Evolutionary conservation across 1,284 basidiomycete species (phyloP).

Genomic region (Cryptococcus hybrid): DNA sequence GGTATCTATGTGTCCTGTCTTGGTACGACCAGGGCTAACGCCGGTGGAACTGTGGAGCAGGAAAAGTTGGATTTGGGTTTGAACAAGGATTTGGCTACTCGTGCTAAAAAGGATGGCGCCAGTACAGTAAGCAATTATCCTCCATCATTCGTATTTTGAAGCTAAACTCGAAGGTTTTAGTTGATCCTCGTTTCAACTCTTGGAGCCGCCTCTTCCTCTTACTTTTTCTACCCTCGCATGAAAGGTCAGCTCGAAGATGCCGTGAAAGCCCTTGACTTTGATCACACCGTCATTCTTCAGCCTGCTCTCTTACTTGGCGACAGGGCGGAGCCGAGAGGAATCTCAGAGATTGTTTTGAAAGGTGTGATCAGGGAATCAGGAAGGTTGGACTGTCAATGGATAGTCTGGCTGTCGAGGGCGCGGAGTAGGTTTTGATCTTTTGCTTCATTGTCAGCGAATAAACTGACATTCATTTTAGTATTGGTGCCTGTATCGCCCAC

Average conservation of each 20-base stretch:
- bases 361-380: slow-evolving; percentile 15
- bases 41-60: slow-evolving; percentile 34
- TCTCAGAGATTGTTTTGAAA: slow-evolving; percentile 16
- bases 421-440: slow-evolving; percentile 21
- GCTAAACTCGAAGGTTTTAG: slow-evolving; percentile 9
- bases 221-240: slow-evolving; percentile 35
- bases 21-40: slow-evolving; percentile 41
- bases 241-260: slow-evolving; percentile 46
- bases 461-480: slow-evolving; percentile 11
- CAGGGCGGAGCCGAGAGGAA: slow-evolving; percentile 18
- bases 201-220: slow-evolving; percentile 22
- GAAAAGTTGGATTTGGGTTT: slow-evolving; percentile 40
- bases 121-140: slow-evolving; percentile 28
- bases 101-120: slow-evolving; percentile 41
- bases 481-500: slow-evolving; percentile 42
- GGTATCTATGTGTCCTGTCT: slow-evolving; percentile 38
- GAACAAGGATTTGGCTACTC: slow-evolving; percentile 38
- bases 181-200: slow-evolving; percentile 43
- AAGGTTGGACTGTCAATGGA: slow-evolving; percentile 21
- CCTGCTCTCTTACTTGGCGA: slow-evolving; percentile 40
- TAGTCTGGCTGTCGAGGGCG: slow-evolving; percentile 19
- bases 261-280: slow-evolving; percentile 36
- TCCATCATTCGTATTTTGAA: no score
- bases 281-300: slow-evolving; percentile 37
- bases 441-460: no score